phyloP scores from a whole-genome alignment of 2,329 filamentous ascomycete genomes.

The Trichoderma asperellum region DNA sequence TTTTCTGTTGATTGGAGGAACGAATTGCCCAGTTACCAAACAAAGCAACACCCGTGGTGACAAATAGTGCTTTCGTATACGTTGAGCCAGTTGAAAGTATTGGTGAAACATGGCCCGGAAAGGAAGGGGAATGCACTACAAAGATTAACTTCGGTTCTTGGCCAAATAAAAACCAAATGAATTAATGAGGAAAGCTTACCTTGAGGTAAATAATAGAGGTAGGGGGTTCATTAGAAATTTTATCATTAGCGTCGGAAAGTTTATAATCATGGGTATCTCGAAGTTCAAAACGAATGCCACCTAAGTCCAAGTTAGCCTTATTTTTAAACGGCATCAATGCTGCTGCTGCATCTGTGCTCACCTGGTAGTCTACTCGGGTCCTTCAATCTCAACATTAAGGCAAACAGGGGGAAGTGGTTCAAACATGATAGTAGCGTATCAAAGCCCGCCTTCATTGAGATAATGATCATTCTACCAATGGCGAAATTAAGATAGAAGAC shows the following conservation, averaged over 20 bases:
- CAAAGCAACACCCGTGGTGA: constrained; percentile 86
- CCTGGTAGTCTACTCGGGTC: constrained; percentile 88
- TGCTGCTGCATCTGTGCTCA: constrained; percentile 40
- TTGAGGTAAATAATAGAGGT: constrained; percentile 87
- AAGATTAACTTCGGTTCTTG: background rate
- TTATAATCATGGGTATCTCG: constrained; percentile 67
- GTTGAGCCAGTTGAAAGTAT: constrained; percentile 91
- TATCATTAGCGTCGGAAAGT: constrained; percentile 43
- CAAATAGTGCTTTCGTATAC: constrained; percentile 93
- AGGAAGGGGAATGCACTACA: constrained; percentile 81
- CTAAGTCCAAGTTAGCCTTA: constrained; percentile 29
- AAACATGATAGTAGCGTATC: constrained; percentile 91
- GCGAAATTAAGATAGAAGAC: constrained; percentile 98
- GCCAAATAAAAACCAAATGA: background rate
- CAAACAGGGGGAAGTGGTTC: constrained; percentile 97
- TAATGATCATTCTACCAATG: constrained; percentile 90
- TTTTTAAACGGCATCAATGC: background rate
- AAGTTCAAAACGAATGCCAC: constrained; percentile 86
- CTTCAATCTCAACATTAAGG: constrained; percentile 92
- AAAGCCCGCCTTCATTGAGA: constrained; percentile 85
- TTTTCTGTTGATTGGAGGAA: constrained; percentile 91
- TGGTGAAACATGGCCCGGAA: constrained; percentile 96
- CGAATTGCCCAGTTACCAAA: constrained; percentile 86
- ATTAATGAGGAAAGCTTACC: constrained; percentile 51
- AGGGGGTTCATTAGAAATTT: constrained; percentile 54